Evolutionary conservation across 176 grass and related monocot species (phyloP).

Genomic region (Triticum turgidum): DNA sequence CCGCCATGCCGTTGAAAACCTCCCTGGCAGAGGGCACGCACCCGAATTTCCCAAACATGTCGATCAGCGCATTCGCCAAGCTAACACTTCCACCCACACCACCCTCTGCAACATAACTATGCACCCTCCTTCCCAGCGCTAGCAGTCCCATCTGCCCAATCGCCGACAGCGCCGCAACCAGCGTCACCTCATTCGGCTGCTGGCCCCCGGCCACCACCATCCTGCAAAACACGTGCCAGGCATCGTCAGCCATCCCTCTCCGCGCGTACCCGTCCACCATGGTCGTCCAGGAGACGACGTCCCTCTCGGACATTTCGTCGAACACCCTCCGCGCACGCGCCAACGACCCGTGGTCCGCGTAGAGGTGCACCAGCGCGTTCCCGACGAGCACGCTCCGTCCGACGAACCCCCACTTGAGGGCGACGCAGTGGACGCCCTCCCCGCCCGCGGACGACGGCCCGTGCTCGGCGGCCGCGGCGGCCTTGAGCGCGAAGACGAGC

Average conservation of each 20-base stretch:
- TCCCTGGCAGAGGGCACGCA: slow-evolving; percentile 43
- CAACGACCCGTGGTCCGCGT: background rate
- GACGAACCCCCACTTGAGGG: slow-evolving; percentile 40
- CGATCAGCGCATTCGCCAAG: slow-evolving; percentile 47
- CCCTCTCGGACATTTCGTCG: slow-evolving; percentile 45
- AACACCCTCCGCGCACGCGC: slow-evolving; percentile 27
- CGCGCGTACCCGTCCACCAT: slow-evolving; percentile 46
- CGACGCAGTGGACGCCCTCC: slow-evolving; percentile 37
- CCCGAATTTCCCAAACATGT: slow-evolving; percentile 64
- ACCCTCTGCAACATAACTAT: slow-evolving; percentile 24
- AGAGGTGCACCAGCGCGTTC: slow-evolving; percentile 50
- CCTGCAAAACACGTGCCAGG: slow-evolving; percentile 49
- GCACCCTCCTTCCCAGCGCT: slow-evolving; percentile 37
- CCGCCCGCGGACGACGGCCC: background rate
- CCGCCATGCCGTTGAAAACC: slow-evolving; percentile 46
- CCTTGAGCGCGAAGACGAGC: slow-evolving; percentile 58
- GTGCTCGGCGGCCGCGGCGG: background rate
- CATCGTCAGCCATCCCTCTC: slow-evolving; percentile 25
- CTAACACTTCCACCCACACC: slow-evolving; percentile 2
- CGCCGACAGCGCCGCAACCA: slow-evolving; percentile 37
- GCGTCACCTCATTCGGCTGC: slow-evolving; percentile 45
- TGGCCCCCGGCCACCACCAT: slow-evolving; percentile 35
- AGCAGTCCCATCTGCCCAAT: slow-evolving; percentile 49
- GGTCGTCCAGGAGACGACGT: slow-evolving; percentile 71
- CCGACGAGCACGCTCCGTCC: slow-evolving; percentile 35